phyloP scores from a whole-genome alignment of 179 eudicot genomes.

The Dionaea muscipula region DNA sequence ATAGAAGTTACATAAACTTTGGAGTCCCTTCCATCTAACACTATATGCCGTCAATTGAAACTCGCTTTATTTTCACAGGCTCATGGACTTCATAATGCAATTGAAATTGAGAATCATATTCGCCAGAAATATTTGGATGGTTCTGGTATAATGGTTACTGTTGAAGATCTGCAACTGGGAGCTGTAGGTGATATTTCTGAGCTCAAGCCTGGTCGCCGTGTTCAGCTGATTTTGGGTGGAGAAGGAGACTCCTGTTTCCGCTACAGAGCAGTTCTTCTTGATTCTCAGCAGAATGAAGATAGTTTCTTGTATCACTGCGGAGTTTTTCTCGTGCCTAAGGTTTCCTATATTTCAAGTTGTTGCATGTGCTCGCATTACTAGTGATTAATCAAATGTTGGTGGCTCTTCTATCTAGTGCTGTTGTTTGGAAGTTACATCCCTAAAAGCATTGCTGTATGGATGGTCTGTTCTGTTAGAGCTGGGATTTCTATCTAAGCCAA shows the following conservation, averaged over 20 bases:
- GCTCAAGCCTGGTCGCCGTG: conserved; percentile 59
- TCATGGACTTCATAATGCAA: conserved; percentile 46
- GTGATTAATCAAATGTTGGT: no score
- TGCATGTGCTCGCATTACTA: background rate
- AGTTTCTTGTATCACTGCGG: conserved; percentile 61
- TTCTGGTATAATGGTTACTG: conserved; percentile 46
- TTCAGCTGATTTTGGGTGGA: conserved; percentile 60
- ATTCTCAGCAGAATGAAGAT: conserved; percentile 44
- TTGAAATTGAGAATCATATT: conserved; percentile 57
- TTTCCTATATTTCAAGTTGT: conserved; percentile 14
- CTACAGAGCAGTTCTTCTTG: conserved; percentile 75
- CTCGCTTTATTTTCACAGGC: conserved; percentile 27
- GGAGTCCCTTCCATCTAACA: no score
- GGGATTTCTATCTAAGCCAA: no score
- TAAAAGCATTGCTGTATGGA: no score
- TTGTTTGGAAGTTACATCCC: no score
- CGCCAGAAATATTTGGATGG: conserved; percentile 44
- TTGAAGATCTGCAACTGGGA: conserved; percentile 73
- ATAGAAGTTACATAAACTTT: no score
- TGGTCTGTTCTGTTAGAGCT: no score
- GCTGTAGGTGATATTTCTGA: conserved; percentile 54
- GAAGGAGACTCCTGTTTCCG: conserved; percentile 48
- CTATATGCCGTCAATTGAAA: no score
- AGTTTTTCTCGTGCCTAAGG: conserved; percentile 81
- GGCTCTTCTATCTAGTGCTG: no score